phyloP scores from a whole-genome alignment of 1,139 yeast genomes.

The Diutina rugosa region DNA sequence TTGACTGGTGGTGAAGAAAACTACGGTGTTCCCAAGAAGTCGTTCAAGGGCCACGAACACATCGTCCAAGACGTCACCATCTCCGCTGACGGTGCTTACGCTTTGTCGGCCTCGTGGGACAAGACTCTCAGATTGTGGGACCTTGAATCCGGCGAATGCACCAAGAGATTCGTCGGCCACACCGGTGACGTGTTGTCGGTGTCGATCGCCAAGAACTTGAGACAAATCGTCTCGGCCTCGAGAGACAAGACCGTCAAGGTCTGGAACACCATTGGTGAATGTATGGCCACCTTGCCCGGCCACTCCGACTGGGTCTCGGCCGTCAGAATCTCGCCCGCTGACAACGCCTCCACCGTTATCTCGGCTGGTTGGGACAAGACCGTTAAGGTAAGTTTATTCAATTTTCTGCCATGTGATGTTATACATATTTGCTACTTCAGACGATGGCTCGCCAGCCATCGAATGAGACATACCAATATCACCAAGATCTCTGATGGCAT shows the following conservation, averaged over 20 bases:
- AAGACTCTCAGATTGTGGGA: constrained; percentile 99
- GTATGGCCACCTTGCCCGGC: constrained; percentile 88
- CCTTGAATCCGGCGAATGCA: constrained; percentile 86
- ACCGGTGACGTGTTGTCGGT: constrained; percentile 94
- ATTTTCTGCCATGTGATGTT: constrained; percentile 42
- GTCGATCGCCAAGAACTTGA: constrained; percentile 91
- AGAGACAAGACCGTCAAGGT: constrained; percentile 98
- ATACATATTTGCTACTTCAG: constrained; percentile 99
- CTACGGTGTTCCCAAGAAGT: constrained; percentile 97
- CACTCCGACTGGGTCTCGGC: constrained; percentile 99
- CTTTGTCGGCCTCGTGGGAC: constrained; percentile 99
- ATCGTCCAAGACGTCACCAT: constrained; percentile 96
- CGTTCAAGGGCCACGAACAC: constrained; percentile 98
- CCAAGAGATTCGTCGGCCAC: constrained; percentile 97
- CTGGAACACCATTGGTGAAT: constrained; percentile 99
- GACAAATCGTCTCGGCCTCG: constrained; percentile 98
- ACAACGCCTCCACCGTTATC: constrained; percentile 62
- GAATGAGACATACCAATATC: constrained; percentile 93
- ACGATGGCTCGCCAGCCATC: constrained; percentile 33
- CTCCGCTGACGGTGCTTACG: constrained; percentile 97
- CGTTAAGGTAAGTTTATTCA: constrained; percentile 78
- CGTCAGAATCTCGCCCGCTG: constrained; percentile 90
- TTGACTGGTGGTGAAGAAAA: constrained; percentile 91
- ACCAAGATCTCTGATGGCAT: constrained; percentile 93
- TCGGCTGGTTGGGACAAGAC: constrained; percentile 99